Base-by-base conservation (phyloP, 345 rosid genomes). In the Jatropha curcas region DNA sequence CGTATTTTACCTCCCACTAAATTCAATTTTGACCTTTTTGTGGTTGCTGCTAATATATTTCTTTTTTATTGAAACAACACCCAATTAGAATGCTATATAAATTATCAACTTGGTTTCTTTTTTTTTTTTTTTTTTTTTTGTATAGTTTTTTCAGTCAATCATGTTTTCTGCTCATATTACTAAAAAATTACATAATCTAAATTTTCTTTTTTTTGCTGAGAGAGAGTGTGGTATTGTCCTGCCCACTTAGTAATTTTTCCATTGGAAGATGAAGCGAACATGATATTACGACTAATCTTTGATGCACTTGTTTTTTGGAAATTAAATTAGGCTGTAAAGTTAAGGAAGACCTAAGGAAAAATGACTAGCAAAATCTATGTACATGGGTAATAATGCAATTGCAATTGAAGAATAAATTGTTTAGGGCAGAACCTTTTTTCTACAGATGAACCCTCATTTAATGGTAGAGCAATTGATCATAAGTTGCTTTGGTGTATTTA, bases 1-100 rank as follows among this genome's bases (percentile, higher is more conserved):
- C 14, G 84, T 83, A 82, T 28, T 77, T 57, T 24, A 61, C 61
- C 27, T 71, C 45, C 34, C 17, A 27, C 46, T 25, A 24, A n/a
- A 11, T 63, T n/a, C 52, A 59, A 30, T 12, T 66, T 43, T 6
- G n/a, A 64, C 37, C 25, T 24, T 39, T 24, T 43, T 30, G 7
- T 27, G 12, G 24, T 31, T 57, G 52, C 33, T 65, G 45, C 52
- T 50, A 53, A 45, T 67, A n/a, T 37, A 43, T 33, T 27, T 57
- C 2, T 41, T 59, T 10, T 30, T 1, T 12, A 6, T 16, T 41
- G 28, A 31, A 52, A 55, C 58, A n/a, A 19, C 50, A 3, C 43
- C 30, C 39, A 28, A 45, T 27, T 16, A 41, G 48, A 51, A 37
- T 20, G 16, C 33, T 61, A 61, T 48, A n/a, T 33, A 4, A 46